Evolutionary conservation across 257 asterid species (phyloP).

Genomic region (Solanum medicagineum): DNA sequence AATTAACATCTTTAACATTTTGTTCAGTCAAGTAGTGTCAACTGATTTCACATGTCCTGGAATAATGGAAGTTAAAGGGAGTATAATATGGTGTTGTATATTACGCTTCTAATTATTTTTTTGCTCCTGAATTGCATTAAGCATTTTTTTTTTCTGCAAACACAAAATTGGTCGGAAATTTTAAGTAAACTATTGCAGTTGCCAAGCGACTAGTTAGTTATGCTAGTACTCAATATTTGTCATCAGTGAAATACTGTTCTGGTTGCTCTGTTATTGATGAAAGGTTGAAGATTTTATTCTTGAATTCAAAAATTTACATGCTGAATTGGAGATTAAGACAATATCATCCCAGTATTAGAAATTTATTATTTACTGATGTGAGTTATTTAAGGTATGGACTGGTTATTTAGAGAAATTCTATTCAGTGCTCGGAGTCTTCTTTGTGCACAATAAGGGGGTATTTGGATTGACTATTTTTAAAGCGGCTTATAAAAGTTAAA

Average conservation of each 20-base stretch:
- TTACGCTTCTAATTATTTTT: background rate
- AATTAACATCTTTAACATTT: background rate
- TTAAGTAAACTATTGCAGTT: background rate
- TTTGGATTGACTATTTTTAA: too few relatives aligned
- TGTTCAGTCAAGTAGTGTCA: background rate
- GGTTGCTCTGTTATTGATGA: constrained; percentile 6
- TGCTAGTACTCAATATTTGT: background rate
- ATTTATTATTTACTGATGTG: constrained; percentile 46
- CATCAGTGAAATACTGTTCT: background rate
- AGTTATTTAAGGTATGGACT: constrained; percentile 48
- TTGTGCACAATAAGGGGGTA: background rate
- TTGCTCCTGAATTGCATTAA: background rate
- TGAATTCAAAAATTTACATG: constrained; percentile 40
- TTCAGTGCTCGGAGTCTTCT: background rate
- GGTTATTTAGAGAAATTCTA: background rate
- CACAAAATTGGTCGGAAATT: background rate
- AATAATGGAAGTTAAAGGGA: background rate
- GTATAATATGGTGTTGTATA: background rate
- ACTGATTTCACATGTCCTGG: background rate
- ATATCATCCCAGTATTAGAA: constrained; percentile 44
- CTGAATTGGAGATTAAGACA: constrained; percentile 48
- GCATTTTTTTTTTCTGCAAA: background rate
- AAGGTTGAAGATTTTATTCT: constrained; percentile 57
- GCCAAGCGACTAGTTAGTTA: background rate
- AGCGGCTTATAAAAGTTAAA: too few relatives aligned